Conservation (phyloP, 2,329 filamentous ascomycete genomes). For the Grosmannia serpens region DNA sequence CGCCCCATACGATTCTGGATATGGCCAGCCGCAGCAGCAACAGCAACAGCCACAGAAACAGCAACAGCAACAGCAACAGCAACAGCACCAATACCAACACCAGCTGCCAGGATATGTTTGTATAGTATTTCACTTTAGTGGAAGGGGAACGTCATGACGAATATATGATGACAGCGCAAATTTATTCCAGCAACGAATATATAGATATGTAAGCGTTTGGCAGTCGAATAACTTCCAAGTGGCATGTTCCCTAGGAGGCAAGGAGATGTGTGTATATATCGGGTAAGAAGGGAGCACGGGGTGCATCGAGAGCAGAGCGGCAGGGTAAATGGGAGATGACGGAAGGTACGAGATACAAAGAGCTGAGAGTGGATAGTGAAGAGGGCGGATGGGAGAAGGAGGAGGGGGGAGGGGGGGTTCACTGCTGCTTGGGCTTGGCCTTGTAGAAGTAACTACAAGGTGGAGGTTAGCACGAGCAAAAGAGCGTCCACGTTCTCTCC, state of each 20-base stretch:
- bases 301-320: not conserved
- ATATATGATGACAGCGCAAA: not conserved
- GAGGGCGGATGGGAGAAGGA: not conserved
- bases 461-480: conserved; percentile 6
- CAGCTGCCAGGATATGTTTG: not conserved
- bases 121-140: not conserved
- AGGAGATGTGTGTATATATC: not conserved
- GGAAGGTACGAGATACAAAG: not conserved
- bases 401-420: not conserved
- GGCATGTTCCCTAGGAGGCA: not conserved
- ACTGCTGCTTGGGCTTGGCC: conserved; percentile 22
- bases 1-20: no score
- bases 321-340: not conserved
- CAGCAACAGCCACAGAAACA: no score
- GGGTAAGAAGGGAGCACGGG: not conserved
- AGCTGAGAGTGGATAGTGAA: not conserved
- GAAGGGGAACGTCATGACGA: not conserved
- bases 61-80: no score
- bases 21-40: no score
- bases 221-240: not conserved
- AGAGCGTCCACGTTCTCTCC: not conserved
- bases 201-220: not conserved
- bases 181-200: not conserved
- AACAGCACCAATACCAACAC: no score
- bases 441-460: conserved; percentile 23